Evolutionary conservation across 306 rosid species (phyloP).

Genomic region (Erythrophleum fordii): DNA sequence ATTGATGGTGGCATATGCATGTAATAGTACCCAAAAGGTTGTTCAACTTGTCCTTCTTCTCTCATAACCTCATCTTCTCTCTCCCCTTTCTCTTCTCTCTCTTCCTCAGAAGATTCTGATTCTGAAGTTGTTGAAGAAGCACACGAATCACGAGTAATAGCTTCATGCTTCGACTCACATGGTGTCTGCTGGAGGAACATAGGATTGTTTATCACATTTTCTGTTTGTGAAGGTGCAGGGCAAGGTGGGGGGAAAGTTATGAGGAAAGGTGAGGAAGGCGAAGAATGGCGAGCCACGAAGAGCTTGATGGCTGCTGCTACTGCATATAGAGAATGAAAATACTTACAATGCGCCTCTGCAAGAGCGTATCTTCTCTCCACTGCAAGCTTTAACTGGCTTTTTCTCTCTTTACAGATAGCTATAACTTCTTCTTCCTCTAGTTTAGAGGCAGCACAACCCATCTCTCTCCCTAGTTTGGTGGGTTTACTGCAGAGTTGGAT

Average conservation of each 20-base stretch:
- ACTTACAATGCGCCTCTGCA: slow-evolving; percentile 91
- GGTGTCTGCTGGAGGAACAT: slow-evolving; percentile 85
- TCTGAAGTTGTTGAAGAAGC: slow-evolving; percentile 59
- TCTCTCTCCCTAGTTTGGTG: slow-evolving; percentile 38
- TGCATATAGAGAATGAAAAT: slow-evolving; percentile 71
- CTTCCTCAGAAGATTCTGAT: slow-evolving; percentile 73
- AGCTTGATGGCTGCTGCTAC: slow-evolving; percentile 81
- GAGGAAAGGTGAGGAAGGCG: slow-evolving; percentile 82
- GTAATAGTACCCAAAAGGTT: slow-evolving; percentile 67
- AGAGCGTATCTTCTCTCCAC: slow-evolving; percentile 86
- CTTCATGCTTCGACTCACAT: slow-evolving; percentile 68
- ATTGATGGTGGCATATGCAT: slow-evolving; percentile 77
- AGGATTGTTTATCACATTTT: slow-evolving; percentile 75
- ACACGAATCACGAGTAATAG: slow-evolving; percentile 60
- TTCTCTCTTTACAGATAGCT: slow-evolving; percentile 86
- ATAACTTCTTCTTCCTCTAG: slow-evolving; percentile 93
- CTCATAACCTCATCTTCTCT: slow-evolving; percentile 27
- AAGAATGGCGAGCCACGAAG: slow-evolving; percentile 89
- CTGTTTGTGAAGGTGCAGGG: slow-evolving; percentile 53
- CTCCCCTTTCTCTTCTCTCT: slow-evolving; percentile 49
- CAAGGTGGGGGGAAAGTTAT: slow-evolving; percentile 81
- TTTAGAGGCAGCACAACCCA: slow-evolving; percentile 96
- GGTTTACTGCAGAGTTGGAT: slow-evolving; percentile 22
- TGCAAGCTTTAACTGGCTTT: slow-evolving; percentile 69
- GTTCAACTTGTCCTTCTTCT: slow-evolving; percentile 44